Conservation (phyloP, 805 yeast genomes). For the Candida silvicultrix region DNA sequence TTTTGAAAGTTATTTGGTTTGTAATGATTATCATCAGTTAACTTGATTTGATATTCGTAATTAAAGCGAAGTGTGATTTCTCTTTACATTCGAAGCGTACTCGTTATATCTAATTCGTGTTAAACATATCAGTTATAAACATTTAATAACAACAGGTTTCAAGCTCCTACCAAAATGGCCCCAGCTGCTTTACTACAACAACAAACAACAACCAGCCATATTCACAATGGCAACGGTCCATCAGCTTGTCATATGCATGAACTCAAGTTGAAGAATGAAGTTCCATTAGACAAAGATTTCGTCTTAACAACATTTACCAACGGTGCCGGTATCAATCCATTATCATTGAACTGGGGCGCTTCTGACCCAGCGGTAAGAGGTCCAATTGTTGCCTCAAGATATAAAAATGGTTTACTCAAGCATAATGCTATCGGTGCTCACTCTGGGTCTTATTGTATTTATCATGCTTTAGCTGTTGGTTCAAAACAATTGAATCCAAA, state of each 20-base stretch:
- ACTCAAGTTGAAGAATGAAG: constrained; percentile 14
- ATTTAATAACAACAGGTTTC: no score
- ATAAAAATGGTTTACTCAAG: constrained; percentile 39
- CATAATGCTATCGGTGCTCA: constrained; percentile 65
- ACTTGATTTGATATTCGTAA: no score
- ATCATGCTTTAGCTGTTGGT: constrained; percentile 63
- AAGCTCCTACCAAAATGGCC: constrained; percentile 20
- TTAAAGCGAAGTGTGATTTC: no score
- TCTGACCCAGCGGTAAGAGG: constrained; percentile 43
- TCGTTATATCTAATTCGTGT: not conserved
- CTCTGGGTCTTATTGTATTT: constrained; percentile 56
- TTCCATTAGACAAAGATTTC: constrained; percentile 22
- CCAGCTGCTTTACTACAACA: constrained; percentile 20
- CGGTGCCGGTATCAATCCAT: constrained; percentile 43
- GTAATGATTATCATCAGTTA: not conserved
- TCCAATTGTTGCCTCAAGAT: constrained; percentile 50
- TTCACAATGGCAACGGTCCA: not conserved
- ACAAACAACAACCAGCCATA: constrained; percentile 3
- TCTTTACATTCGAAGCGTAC: no score
- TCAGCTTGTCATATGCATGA: constrained; percentile 3
- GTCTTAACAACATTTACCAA: constrained; percentile 48
- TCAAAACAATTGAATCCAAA: constrained; percentile 46
- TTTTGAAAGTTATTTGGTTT: no score
- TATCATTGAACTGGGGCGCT: constrained; percentile 48
- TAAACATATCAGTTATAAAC: no score